These are phyloP conservation scores for Epichloe gansuensis DNA, from an alignment of 2,329 filamentous ascomycete genomes.

Conservation along the genomic window DNA sequence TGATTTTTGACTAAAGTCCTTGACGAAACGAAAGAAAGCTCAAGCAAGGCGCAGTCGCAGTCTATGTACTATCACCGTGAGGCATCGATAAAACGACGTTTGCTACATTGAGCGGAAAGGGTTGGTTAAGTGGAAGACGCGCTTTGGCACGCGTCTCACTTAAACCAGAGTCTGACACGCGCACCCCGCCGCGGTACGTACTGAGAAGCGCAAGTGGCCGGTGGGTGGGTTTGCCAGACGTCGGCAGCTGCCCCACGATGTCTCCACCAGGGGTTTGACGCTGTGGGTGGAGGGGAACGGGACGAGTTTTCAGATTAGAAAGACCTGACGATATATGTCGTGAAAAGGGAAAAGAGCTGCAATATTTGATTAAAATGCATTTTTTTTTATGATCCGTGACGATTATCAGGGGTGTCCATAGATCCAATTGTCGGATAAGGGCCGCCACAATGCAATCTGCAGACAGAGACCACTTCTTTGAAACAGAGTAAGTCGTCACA, in stretches of 20 bases:
- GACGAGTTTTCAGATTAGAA: neutral
- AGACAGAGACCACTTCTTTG: conserved; percentile 77
- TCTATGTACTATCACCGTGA: neutral
- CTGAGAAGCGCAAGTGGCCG: neutral
- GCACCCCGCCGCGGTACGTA: conserved; percentile 1
- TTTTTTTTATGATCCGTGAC: neutral
- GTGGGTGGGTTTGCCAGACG: neutral
- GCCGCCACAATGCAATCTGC: conserved; percentile 51
- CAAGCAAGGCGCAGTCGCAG: neutral
- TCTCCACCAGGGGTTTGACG: conserved; percentile 1
- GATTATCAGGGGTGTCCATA: no score
- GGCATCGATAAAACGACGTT: no score
- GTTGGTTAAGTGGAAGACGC: conserved; percentile 20
- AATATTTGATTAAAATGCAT: neutral
- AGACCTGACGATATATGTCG: neutral
- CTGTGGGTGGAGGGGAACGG: neutral
- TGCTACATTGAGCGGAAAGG: neutral
- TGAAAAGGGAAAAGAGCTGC: neutral
- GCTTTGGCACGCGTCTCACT: conserved; percentile 25
- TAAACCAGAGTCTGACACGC: neutral
- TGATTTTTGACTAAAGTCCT: neutral
- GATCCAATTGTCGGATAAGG: neutral
- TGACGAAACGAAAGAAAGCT: neutral
- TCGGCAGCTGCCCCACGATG: neutral
- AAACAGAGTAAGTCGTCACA: conserved; percentile 61